Conservation (phyloP, 768 basidiomycete species). For the Lentinula lateritia region DNA sequence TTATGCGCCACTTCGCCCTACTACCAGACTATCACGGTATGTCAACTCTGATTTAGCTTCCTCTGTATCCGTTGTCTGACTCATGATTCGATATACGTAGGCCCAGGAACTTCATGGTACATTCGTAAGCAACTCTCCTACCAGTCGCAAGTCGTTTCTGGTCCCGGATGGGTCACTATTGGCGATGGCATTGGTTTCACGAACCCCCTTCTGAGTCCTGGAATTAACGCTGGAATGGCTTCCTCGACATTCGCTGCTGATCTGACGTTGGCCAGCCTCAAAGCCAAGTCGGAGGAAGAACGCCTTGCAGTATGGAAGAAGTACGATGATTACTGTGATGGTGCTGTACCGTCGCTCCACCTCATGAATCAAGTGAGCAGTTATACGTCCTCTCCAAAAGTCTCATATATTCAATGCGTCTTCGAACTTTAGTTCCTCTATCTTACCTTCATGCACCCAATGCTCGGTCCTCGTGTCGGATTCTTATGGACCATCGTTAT, state of each 20-base stretch:
- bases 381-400: not conserved
- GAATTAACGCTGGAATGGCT: constrained; percentile 14
- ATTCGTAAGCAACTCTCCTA: constrained; percentile 12
- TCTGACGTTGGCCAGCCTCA: not conserved
- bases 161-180: constrained; percentile 11
- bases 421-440: constrained; percentile 9
- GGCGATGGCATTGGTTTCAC: constrained; percentile 12
- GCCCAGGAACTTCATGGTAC: constrained; percentile 13
- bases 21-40: constrained; percentile 7
- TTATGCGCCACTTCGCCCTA: constrained; percentile 11
- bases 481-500: constrained; percentile 12
- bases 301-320: not conserved
- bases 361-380: not conserved
- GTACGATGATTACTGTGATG: constrained; percentile 1
- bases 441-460: constrained; percentile 12
- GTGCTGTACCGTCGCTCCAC: not conserved
- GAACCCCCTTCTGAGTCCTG: constrained; percentile 13
- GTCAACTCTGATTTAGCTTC: not conserved
- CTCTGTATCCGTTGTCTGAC: not conserved
- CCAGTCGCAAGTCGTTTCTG: constrained; percentile 10
- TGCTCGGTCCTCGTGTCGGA: constrained; percentile 10
- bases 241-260: constrained; percentile 9
- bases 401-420: not conserved
- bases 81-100: not conserved
- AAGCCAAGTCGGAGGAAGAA: not conserved